Base-by-base conservation (phyloP, 2,329 filamentous ascomycete genomes). In the Gnomoniopsis sp. region DNA sequence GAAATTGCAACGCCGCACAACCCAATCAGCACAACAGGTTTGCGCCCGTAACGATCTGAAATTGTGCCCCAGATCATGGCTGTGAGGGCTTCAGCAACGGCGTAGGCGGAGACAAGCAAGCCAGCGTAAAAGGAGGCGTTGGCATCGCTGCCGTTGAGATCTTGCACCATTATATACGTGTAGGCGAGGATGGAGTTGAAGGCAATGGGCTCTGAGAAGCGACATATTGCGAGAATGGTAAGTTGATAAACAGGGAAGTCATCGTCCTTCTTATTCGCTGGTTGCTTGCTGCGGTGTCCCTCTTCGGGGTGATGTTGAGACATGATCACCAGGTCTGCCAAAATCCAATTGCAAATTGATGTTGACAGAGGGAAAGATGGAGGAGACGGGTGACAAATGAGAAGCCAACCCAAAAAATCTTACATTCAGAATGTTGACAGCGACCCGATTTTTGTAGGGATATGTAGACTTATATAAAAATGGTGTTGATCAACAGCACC, bases 81-180 rank as follows among this genome's bases (percentile, higher is more conserved):
- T 1, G 75, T 77, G 43, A 75, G 58, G 19, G 75, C 73, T 64
- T 77, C 75, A 47, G 75, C 75, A 26, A 76, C 70, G 43, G 75
- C 74, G 54, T 76, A 77, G 15, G 75, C 75, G 12, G 74, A 76
- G 22, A 77, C 72, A 10, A 77, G 69, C 11, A 85, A 75, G 12
- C 80, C 80, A 22, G 76, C 70, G 68, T 78, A 79, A 70, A 84
- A 84, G 26, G 72, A 69, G 17, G 76, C 73, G 36, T 77, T 68
- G 17, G 69, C 68, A n/a, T 74, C 70, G 30, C 67, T 71, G 43
- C 67, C 70, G 54, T 73, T 67, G 44, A 80, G 67, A 51, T 75
- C 71, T 55, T 69, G 62, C 6, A 76, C 74, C 74, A 77, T 77
- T 6, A 71, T 68, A 60, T 71, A 77, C 3, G 73, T 74, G 65